Evolutionary conservation across 257 asterid genomes (phyloP).

Genomic region (Leptodermis oblonga): DNA sequence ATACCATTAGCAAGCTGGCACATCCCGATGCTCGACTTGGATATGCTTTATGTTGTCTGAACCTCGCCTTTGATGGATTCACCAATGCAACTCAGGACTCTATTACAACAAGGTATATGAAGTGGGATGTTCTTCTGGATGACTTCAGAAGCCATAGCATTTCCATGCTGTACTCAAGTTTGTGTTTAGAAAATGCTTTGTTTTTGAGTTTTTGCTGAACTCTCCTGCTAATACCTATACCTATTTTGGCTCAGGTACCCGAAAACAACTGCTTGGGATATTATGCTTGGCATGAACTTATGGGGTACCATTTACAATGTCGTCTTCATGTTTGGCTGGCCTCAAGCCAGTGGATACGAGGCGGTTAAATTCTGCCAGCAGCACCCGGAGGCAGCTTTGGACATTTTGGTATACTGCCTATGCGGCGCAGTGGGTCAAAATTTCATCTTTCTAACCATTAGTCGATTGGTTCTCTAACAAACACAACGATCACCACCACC

Average conservation of each 20-base stretch:
- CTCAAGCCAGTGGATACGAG: constrained; percentile 72
- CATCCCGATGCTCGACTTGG: constrained; percentile 95
- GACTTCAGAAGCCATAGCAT: background rate
- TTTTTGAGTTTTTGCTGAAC: background rate
- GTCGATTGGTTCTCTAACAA: constrained; percentile 88
- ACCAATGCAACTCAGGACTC: constrained; percentile 99
- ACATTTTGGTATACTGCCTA: constrained; percentile 75
- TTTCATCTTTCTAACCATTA: constrained; percentile 83
- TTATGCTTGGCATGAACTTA: constrained; percentile 97
- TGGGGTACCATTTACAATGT: constrained; percentile 95
- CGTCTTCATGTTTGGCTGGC: constrained; percentile 87
- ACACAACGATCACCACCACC: constrained; percentile 94
- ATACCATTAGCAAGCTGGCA: constrained; percentile 88
- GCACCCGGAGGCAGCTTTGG: constrained; percentile 98
- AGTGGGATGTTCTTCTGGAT: background rate
- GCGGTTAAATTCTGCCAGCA: constrained; percentile 77
- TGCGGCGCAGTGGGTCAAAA: constrained; percentile 99
- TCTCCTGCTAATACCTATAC: background rate
- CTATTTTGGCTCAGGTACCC: constrained; percentile 62
- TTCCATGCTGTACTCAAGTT: background rate
- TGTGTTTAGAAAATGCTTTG: background rate
- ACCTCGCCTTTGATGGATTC: constrained; percentile 97
- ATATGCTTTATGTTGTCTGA: constrained; percentile 79
- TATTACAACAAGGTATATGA: constrained; percentile 60
- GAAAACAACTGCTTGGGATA: constrained; percentile 88